These are phyloP conservation scores for Rhizopus microsporus DNA, from an alignment of 371 early-diverging fungal species.

Conservation along the genomic window DNA sequence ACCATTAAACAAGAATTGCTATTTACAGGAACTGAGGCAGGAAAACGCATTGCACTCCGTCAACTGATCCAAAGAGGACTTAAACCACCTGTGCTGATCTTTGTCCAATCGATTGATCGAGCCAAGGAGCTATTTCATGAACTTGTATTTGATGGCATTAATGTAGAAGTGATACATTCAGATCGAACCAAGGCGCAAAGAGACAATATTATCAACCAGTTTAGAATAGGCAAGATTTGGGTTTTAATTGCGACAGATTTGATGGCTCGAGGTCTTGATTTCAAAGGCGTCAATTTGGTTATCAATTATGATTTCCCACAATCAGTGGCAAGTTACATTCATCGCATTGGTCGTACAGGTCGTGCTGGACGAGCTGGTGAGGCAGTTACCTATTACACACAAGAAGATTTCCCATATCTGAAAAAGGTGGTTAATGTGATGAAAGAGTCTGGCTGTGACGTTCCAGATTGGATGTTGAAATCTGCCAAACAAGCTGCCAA, in stretches of 20 bases:
- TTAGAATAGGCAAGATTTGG: constrained; percentile 90
- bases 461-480: constrained; percentile 96
- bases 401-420: constrained; percentile 88
- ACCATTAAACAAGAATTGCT: constrained; percentile 89
- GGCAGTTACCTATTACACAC: constrained; percentile 89
- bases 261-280: constrained; percentile 95
- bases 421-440: constrained; percentile 95
- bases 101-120: constrained; percentile 96
- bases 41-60: constrained; percentile 90
- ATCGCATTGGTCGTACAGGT: constrained; percentile 92
- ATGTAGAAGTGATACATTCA: constrained; percentile 94
- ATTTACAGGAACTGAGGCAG: constrained; percentile 92
- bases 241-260: constrained; percentile 97
- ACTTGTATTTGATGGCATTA: constrained; percentile 95
- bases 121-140: constrained; percentile 93
- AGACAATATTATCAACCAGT: constrained; percentile 87
- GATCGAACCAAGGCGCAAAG: constrained; percentile 92
- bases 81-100: constrained; percentile 91
- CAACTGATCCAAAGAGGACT: constrained; percentile 82
- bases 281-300: constrained; percentile 89
- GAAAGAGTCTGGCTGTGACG: constrained; percentile 92
- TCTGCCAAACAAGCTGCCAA: too few relatives aligned
- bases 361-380: constrained; percentile 84
- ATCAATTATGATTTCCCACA: constrained; percentile 98
- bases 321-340: constrained; percentile 91